phyloP scores from a whole-genome alignment of 257 asterid species.

The Solanum infundibuliforme region DNA sequence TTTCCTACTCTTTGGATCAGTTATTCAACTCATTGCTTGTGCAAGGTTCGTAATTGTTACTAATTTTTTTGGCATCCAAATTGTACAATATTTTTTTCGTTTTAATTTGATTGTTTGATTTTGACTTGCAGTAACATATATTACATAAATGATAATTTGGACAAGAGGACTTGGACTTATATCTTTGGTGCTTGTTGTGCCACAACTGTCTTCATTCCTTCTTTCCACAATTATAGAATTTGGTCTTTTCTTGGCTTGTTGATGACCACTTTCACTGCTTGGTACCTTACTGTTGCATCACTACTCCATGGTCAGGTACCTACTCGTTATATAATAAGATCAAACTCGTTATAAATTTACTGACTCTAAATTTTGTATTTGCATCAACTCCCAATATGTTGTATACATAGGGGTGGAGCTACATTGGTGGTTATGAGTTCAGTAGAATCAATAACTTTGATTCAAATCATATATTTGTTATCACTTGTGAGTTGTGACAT shows the following conservation, averaged over 20 bases:
- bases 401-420: neutral
- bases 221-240: conserved; percentile 43
- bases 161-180: conserved; percentile 10
- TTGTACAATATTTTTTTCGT: no score
- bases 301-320: conserved; percentile 41
- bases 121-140: conserved; percentile 30
- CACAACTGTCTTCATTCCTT: conserved; percentile 16
- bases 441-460: no score
- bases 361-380: neutral
- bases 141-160: conserved; percentile 35
- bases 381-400: neutral
- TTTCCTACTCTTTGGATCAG: conserved; percentile 38
- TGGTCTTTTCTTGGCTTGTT: conserved; percentile 45
- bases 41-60: conserved; percentile 19
- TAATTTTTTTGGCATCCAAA: neutral
- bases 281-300: conserved; percentile 46
- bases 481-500: neutral
- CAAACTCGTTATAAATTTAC: neutral
- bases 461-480: neutral
- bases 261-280: conserved; percentile 45
- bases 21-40: conserved; percentile 47
- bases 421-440: neutral
- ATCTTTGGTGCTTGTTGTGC: conserved; percentile 16
- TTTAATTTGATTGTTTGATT: neutral
- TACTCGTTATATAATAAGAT: neutral